Evolutionary conservation across 2,329 filamentous ascomycete genomes (phyloP).

Genomic region (Ustulina deusta): DNA sequence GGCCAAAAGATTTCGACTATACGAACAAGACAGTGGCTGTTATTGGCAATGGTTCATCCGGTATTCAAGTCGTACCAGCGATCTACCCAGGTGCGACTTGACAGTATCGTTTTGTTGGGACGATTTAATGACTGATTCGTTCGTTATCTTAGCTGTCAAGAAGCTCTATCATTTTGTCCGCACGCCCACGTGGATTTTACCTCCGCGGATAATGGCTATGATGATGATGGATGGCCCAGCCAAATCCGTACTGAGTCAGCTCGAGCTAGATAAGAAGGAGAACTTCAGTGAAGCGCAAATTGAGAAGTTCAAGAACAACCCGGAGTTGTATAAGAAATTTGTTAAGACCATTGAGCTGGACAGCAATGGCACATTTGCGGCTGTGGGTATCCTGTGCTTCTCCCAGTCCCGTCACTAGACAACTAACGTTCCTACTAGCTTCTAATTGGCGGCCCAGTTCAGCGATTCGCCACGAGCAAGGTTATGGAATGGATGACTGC

Average conservation of each 20-base stretch:
- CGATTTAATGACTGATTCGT: constrained; percentile 30
- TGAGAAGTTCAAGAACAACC: constrained; percentile 60
- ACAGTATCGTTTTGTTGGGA: not conserved
- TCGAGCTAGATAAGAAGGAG: constrained; percentile 58
- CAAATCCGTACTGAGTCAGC: constrained; percentile 53
- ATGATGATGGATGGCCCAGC: constrained; percentile 54
- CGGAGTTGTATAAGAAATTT: constrained; percentile 60
- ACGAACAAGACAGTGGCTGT: constrained; percentile 65
- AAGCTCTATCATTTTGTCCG: constrained; percentile 58
- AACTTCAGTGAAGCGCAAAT: constrained; percentile 60
- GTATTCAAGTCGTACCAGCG: constrained; percentile 64
- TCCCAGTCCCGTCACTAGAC: not conserved
- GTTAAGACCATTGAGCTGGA: constrained; percentile 61
- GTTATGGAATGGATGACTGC: constrained; percentile 61
- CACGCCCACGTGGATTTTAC: constrained; percentile 58
- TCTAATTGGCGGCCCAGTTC: constrained; percentile 56
- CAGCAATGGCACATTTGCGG: constrained; percentile 57
- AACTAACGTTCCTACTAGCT: constrained; percentile 47
- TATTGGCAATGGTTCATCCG: constrained; percentile 68
- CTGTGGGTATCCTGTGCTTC: constrained; percentile 50
- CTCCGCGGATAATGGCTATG: constrained; percentile 54
- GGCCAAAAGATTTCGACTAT: constrained; percentile 63
- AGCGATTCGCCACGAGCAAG: constrained; percentile 57
- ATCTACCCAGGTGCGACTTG: constrained; percentile 57
- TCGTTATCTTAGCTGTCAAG: constrained; percentile 50